These are phyloP conservation scores for Prunus padus DNA, from an alignment of 306 rosid species.

Conservation along the genomic window DNA sequence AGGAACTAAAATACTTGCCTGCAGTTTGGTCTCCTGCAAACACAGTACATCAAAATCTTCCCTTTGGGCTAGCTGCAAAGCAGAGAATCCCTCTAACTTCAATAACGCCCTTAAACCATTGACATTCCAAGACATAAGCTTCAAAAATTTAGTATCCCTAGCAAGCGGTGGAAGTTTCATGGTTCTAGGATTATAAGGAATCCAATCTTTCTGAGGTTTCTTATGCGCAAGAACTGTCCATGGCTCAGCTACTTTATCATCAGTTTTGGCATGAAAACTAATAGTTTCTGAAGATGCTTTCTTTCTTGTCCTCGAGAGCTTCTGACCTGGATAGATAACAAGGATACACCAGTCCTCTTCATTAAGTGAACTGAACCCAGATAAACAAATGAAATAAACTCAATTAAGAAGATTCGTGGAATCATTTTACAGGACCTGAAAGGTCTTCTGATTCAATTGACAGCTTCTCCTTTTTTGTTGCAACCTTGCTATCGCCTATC, in stretches of 20 bases:
- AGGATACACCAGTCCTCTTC: slow-evolving; percentile 9
- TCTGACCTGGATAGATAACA: slow-evolving; percentile 42
- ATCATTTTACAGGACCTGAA: slow-evolving; percentile 47
- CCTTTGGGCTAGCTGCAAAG: slow-evolving; percentile 71
- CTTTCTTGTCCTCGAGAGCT: slow-evolving; percentile 38
- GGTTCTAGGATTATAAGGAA: slow-evolving; percentile 84
- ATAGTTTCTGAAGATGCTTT: slow-evolving; percentile 42
- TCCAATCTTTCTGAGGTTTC: slow-evolving; percentile 93
- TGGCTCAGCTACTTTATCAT: slow-evolving; percentile 57
- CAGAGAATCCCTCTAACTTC: slow-evolving; percentile 74
- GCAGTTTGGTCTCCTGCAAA: slow-evolving; percentile 95
- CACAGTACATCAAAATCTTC: slow-evolving; percentile 88
- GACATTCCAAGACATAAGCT: slow-evolving; percentile 92
- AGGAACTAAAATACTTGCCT: slow-evolving; percentile 43
- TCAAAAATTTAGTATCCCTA: slow-evolving; percentile 59
- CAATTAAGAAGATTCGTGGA: neutral
- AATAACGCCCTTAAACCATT: slow-evolving; percentile 92
- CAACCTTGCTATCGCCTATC: slow-evolving; percentile 19
- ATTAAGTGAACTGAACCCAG: slow-evolving; percentile 17
- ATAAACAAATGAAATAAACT: slow-evolving; percentile 11
- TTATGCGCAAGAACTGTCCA: slow-evolving; percentile 92
- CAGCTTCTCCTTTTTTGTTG: slow-evolving; percentile 41
- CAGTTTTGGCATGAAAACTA: slow-evolving; percentile 24
- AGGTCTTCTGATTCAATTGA: slow-evolving; percentile 41
- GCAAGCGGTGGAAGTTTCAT: slow-evolving; percentile 67